A percentile compares a stretch with the other conserved stretches of the same genome.
Evolutionary conservation across 345 rosid genomes (phyloP).

Genomic region (Eutrema heterophyllum): DNA sequence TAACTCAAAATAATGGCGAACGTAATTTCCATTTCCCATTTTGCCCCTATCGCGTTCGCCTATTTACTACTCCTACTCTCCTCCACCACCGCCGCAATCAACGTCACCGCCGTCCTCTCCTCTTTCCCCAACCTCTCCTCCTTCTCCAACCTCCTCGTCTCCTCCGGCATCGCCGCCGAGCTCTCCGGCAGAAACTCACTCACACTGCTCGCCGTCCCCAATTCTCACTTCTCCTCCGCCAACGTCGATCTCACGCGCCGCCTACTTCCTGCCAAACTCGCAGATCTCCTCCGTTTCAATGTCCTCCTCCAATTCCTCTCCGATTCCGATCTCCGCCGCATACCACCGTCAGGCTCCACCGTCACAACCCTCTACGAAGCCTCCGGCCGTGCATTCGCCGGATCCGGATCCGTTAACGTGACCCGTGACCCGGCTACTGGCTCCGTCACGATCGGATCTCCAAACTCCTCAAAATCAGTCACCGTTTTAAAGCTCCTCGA

Average conservation of each 20-base stretch:
- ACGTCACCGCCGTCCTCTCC: constrained; percentile 67
- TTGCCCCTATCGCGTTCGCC: constrained; percentile 39
- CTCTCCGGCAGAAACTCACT: constrained; percentile 59
- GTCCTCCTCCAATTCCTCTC: constrained; percentile 77
- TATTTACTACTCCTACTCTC: constrained; percentile 43
- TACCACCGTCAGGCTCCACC: constrained; percentile 41
- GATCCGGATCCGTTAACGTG: constrained; percentile 74
- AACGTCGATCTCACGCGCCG: constrained; percentile 52
- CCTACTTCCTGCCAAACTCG: constrained; percentile 56
- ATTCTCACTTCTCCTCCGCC: constrained; percentile 49
- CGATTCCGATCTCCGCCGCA: constrained; percentile 50
- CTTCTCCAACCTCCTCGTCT: constrained; percentile 45
- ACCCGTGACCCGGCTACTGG: constrained; percentile 50
- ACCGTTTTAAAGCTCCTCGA: constrained; percentile 55
- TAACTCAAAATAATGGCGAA: constrained; percentile 34
- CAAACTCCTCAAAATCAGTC: constrained; percentile 35
- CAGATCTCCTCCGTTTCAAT: constrained; percentile 90
- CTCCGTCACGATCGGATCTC: constrained; percentile 48
- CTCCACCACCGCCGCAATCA: constrained; percentile 39
- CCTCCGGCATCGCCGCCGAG: constrained; percentile 51
- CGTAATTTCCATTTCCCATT: constrained; percentile 34
- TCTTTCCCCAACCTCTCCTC: constrained; percentile 55
- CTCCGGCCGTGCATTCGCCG: constrained; percentile 25
- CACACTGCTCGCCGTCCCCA: constrained; percentile 80
- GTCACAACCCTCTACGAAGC: constrained; percentile 34